Base-by-base conservation (phyloP, 805 yeast genomes). In the Pichia heedii region DNA sequence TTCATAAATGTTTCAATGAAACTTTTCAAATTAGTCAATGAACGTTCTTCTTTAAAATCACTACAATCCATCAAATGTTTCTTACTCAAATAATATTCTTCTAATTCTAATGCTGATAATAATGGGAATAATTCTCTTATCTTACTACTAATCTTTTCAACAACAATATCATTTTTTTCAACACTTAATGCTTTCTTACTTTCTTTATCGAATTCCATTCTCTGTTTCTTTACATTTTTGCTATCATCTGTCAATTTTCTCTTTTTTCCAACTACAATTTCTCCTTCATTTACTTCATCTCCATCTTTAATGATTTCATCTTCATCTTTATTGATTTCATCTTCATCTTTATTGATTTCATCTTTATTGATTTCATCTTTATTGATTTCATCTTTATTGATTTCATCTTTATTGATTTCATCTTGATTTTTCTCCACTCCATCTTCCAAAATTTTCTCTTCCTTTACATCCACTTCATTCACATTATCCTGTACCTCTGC, bases 21-120 rank as follows among this genome's bases (percentile, higher is more conserved):
- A 20, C 63, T 65, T 3, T 73, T 61, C 43, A 84, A 66, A 50
- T 79, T 76, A 2, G 70, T 77, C 46, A 84, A 60, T 32, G 57
- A 70, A 49, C 95, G 70, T 7, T 65, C 65, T 19, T 69, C 66
- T 3, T 68, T 71, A 54, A 74, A 81, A 32, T 72, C 78, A 1
- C 79, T 70, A 0, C 90, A 80, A 35, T 80, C 77, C 35, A 79
- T 67, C 51, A 88, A 70, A 48, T 76, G 73, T 5, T 66, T 48
- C 58, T 76, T 76, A 60, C 72, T 68, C 3, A 73, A 50, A 54
- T 79, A 80, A 41, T 74, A 53, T 39, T 84, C 95, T 19, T 77
- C 67, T 46, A 86, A 69, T 57, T 89, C 96, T 44, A 89, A 63
- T 3, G 86, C 76, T 21, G 94, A 79, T 29, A 85, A 68, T 49